These are phyloP conservation scores for Nicotiana undulata DNA, from an alignment of 257 asterid genomes.

Conservation along the genomic window DNA sequence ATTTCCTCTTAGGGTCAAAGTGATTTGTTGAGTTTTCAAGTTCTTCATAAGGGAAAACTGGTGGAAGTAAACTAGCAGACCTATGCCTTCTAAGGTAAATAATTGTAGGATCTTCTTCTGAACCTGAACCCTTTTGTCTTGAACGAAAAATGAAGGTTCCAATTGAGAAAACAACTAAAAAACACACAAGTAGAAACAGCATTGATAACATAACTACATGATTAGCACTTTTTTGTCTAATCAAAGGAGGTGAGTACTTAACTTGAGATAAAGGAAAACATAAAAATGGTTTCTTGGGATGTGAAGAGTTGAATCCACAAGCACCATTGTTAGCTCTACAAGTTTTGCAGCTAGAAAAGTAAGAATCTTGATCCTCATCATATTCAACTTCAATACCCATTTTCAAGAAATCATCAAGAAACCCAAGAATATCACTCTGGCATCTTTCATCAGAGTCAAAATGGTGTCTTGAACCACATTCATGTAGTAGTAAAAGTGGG, in stretches of 20 bases:
- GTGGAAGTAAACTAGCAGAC: slow-evolving; percentile 78
- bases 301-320: slow-evolving; percentile 74
- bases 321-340: slow-evolving; percentile 46
- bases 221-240: slow-evolving; percentile 36
- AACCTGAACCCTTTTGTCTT: slow-evolving; percentile 17
- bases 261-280: slow-evolving; percentile 38
- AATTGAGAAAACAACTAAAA: slow-evolving; percentile 38
- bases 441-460: slow-evolving; percentile 59
- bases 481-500: slow-evolving; percentile 51
- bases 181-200: slow-evolving; percentile 35
- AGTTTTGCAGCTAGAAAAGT: slow-evolving; percentile 51
- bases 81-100: slow-evolving; percentile 81
- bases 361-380: slow-evolving; percentile 66
- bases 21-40: slow-evolving; percentile 65
- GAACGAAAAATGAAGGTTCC: slow-evolving; percentile 40
- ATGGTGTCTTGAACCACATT: slow-evolving; percentile 52
- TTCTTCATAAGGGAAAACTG: slow-evolving; percentile 82
- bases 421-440: slow-evolving; percentile 63
- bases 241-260: slow-evolving; percentile 9
- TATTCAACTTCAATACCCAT: slow-evolving; percentile 74
- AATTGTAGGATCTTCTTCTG: slow-evolving; percentile 71
- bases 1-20: slow-evolving; percentile 72
- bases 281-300: slow-evolving; percentile 42
- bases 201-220: slow-evolving; percentile 37
- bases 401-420: slow-evolving; percentile 49